Evolutionary conservation across 768 basidiomycete genomes (phyloP), one percentile per base, ranked within the genome.

Genomic region (Asterophora parasitica): DNA sequence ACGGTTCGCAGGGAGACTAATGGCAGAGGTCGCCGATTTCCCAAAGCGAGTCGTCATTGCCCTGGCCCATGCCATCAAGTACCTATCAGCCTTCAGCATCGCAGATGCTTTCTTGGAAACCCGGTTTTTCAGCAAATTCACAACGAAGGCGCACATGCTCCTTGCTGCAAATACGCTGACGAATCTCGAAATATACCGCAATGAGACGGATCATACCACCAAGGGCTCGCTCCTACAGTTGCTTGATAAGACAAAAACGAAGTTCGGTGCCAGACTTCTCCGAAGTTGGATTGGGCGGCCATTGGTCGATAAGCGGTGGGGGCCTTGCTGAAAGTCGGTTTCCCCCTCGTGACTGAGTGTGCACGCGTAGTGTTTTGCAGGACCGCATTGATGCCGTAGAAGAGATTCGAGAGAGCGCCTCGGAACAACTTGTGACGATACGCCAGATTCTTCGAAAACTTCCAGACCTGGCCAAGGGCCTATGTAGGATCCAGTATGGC

Each of bases 181-280:
- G 10, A 97, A 96, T 61, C 65, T 95, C 67, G 94, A 98, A 64
- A 82, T 99, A n/a, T 94, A 90, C 62, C 78, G 82, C 28, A 98
- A 97, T 57, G 85, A 88, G 59, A 92, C 90, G 0, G 86, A 96
- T 61, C 78, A 77, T 46, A 80, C 77, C 9, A 70, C 76, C 15
- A 76, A 68, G 48, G 94, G 93, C 4, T 88, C 90, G 42, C 68
- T 99, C 38, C 70, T 96, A 52, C 88, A 84, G 79, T 75, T 94
- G 6, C 71, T 99, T 44, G 89, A 97, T 69, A 79, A 79, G 49
- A 95, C 92, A 27, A 79, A 80, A 53, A 97, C 95, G 2, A 82
- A 78, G 54, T 96, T 96, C 73, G 95, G 95, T 10, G 81, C 88
- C 15, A 74, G 95, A 44, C 66, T 90, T 57, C 71, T 99, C 46